phyloP scores from a whole-genome alignment of 345 rosid genomes.

The Hibiscus mutabilis region DNA sequence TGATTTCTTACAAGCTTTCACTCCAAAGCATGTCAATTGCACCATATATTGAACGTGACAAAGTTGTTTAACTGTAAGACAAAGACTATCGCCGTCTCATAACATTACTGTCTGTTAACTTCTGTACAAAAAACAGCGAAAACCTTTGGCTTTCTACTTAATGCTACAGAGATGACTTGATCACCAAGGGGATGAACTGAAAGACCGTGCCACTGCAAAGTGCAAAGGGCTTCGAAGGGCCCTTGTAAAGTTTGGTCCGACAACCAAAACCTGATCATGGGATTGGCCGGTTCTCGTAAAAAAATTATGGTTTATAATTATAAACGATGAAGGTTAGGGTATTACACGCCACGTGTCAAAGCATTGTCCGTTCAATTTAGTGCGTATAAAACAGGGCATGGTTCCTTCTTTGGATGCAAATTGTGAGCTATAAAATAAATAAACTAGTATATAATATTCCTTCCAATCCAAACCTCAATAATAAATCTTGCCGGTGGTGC shows the following conservation, averaged over 20 bases:
- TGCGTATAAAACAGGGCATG: neutral
- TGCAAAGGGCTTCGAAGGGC: neutral
- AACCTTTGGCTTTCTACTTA: too few species aligned
- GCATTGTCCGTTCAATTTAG: neutral
- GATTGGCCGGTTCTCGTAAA: neutral
- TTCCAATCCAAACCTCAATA: neutral
- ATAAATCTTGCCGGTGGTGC: neutral
- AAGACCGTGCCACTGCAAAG: neutral
- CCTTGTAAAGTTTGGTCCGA: neutral
- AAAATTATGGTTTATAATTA: too few species aligned
- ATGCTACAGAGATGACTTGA: too few species aligned
- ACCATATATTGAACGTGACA: too few species aligned
- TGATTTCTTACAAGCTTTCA: too few species aligned
- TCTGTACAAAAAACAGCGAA: too few species aligned
- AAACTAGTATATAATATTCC: neutral
- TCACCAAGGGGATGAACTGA: too few species aligned
- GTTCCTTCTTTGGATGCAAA: neutral
- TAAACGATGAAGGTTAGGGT: neutral
- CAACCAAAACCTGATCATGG: neutral
- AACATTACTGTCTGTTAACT: too few species aligned
- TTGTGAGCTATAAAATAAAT: constrained; percentile 2
- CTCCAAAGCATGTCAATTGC: too few species aligned
- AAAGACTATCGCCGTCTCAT: too few species aligned
- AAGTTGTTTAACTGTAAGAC: too few species aligned
- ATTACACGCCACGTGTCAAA: neutral